Conservation (phyloP, 768 basidiomycete species). For the Dacryopinax spathularia region DNA sequence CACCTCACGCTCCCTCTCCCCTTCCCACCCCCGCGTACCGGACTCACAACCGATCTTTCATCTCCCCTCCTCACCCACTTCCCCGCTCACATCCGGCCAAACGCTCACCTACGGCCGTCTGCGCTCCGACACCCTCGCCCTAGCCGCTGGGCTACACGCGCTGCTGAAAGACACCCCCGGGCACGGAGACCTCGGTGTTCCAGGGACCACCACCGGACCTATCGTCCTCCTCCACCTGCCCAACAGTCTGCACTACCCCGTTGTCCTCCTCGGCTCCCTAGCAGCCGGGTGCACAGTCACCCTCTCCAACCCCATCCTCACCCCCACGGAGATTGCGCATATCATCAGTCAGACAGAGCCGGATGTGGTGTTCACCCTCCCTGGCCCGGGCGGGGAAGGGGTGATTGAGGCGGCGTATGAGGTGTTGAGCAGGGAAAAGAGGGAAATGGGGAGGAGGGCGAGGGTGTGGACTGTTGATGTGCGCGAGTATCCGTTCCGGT, state of each 20-base stretch:
- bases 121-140: not conserved
- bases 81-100: too few species aligned
- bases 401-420: not conserved
- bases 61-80: too few species aligned
- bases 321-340: conserved; percentile 16
- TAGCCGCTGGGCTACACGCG: conserved; percentile 4
- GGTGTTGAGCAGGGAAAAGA: not conserved
- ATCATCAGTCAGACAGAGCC: conserved; percentile 16
- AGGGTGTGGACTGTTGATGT: conserved; percentile 3
- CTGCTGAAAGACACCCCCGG: not conserved
- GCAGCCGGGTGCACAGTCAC: conserved; percentile 13
- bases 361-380: conserved; percentile 15
- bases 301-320: conserved; percentile 18
- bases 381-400: not conserved
- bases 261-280: conserved; percentile 7
- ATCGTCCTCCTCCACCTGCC: conserved; percentile 8
- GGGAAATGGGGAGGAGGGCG: not conserved
- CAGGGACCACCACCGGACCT: not conserved
- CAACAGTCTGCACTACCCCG: conserved; percentile 12
- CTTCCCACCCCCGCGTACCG: not conserved
- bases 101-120: conserved; percentile 1
- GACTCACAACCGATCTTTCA: not conserved
- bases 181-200: not conserved
- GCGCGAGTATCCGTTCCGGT: not conserved
- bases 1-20: not conserved